phyloP scores from a whole-genome alignment of 78 protist genomes.

The Goniomonas avonlea region DNA sequence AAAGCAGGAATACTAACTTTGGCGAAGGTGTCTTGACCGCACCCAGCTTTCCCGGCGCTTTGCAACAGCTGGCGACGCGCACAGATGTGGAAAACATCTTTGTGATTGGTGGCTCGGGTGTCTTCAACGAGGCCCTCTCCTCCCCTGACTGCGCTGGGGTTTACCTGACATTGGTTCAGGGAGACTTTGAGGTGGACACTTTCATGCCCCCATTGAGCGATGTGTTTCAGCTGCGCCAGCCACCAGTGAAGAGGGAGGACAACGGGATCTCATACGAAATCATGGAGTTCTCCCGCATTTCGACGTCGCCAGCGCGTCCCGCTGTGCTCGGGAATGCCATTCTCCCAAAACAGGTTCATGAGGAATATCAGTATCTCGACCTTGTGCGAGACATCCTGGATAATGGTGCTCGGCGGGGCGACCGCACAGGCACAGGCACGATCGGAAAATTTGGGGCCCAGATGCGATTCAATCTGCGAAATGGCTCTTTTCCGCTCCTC shows the following conservation, averaged over 20 bases:
- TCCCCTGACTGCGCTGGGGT: not conserved
- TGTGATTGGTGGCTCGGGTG: conserved; percentile 17
- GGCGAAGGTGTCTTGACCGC: too few species aligned
- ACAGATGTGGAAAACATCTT: conserved; percentile 1
- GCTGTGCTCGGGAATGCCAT: too few species aligned
- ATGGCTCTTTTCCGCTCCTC: conserved; percentile 66
- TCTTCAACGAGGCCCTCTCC: conserved; percentile 9
- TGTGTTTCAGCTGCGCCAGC: not conserved
- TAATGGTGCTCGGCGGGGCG: conserved; percentile 45
- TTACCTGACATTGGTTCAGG: not conserved
- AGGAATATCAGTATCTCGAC: conserved; percentile 72
- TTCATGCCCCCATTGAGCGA: not conserved
- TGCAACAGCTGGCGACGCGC: not conserved
- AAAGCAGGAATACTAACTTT: not conserved
- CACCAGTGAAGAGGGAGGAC: not conserved
- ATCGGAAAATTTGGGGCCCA: conserved; percentile 48
- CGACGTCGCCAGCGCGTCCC: too few species aligned
- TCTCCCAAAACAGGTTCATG: conserved; percentile 1
- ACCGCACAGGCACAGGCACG: conserved; percentile 84
- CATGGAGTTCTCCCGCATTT: too few species aligned
- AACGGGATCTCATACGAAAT: not conserved
- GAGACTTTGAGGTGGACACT: not conserved
- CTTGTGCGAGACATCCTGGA: conserved; percentile 50
- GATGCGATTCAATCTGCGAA: conserved; percentile 61
- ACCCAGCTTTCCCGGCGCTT: too few species aligned